phyloP scores from a whole-genome alignment of 768 basidiomycete genomes.

The Collybiopsis confluens region DNA sequence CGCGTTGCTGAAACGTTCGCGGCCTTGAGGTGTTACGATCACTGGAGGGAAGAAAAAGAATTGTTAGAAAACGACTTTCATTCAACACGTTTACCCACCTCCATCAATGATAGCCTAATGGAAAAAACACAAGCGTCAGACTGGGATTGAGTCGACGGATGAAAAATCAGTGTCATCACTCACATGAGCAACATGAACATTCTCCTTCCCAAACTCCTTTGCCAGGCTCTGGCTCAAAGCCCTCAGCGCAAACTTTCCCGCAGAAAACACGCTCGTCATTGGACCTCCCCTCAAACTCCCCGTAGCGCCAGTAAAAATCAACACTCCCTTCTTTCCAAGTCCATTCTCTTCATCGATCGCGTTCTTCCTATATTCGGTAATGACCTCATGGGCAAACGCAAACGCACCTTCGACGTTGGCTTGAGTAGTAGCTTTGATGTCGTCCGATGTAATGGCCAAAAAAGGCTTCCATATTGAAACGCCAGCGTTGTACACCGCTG shows the following conservation, averaged over 20 bases:
- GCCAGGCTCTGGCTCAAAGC: slow-evolving; percentile 67
- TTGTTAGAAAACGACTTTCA: background rate
- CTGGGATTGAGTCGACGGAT: too few relatives aligned
- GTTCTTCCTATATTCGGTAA: slow-evolving; percentile 58
- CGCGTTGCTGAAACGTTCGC: background rate
- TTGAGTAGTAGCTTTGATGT: slow-evolving; percentile 47
- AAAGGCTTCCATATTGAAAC: slow-evolving; percentile 62
- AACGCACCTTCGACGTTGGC: slow-evolving; percentile 56
- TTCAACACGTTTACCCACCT: slow-evolving; percentile 20
- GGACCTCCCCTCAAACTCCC: slow-evolving; percentile 61
- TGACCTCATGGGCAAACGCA: slow-evolving; percentile 57
- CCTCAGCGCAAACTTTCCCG: slow-evolving; percentile 60
- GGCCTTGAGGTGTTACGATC: background rate
- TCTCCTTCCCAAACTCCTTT: slow-evolving; percentile 71
- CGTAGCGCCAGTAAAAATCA: slow-evolving; percentile 75
- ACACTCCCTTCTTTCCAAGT: slow-evolving; percentile 48
- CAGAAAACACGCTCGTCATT: slow-evolving; percentile 57
- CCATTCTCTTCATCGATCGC: slow-evolving; percentile 43
- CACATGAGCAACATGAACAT: slow-evolving; percentile 47
- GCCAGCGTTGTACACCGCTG: slow-evolving; percentile 62
- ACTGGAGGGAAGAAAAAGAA: background rate
- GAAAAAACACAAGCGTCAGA: background rate
- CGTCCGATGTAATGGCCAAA: slow-evolving; percentile 56
- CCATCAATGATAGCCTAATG: slow-evolving; percentile 68
- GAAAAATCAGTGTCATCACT: background rate